These are phyloP conservation scores for Colletotrichum acutatum DNA, from an alignment of 2,329 filamentous ascomycete species.

Conservation along the genomic window DNA sequence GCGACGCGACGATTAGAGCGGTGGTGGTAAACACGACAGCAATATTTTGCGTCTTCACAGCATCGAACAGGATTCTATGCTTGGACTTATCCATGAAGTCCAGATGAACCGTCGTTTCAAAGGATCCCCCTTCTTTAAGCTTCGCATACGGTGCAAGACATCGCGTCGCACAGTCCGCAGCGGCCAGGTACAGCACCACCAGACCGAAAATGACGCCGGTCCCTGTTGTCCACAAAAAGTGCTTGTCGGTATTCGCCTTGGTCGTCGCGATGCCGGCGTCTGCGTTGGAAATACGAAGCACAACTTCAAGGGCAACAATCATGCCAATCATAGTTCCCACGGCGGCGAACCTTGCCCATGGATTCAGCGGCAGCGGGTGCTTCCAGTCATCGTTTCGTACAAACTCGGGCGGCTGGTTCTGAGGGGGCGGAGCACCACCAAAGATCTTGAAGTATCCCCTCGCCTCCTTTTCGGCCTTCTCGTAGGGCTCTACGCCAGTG, in stretches of 20 bases:
- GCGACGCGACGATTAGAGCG: conserved; percentile 42
- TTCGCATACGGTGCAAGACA: conserved; percentile 47
- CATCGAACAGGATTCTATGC: conserved; percentile 41
- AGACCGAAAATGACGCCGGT: conserved; percentile 44
- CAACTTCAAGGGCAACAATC: conserved; percentile 48
- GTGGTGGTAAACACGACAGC: conserved; percentile 42
- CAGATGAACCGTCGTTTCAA: conserved; percentile 43
- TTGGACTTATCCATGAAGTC: conserved; percentile 46
- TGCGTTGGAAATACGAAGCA: conserved; percentile 44
- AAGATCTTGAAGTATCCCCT: conserved; percentile 41
- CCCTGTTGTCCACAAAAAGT: conserved; percentile 49
- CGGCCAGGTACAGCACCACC: conserved; percentile 44
- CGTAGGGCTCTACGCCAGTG: conserved; percentile 49
- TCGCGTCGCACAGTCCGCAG: conserved; percentile 46
- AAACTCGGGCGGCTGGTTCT: conserved; percentile 30
- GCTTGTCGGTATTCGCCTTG: conserved; percentile 39
- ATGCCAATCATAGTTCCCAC: conserved; percentile 42
- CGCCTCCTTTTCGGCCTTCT: conserved; percentile 40
- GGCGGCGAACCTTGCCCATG: conserved; percentile 41
- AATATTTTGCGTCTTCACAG: conserved; percentile 41
- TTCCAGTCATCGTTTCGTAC: conserved; percentile 39
- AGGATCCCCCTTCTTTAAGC: conserved; percentile 42
- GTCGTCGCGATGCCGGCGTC: conserved; percentile 46
- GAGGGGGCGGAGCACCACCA: conserved; percentile 27
- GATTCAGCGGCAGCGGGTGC: conserved; percentile 45